Base-by-base conservation (phyloP, 257 asterid species). In the Ehretia macrophylla region DNA sequence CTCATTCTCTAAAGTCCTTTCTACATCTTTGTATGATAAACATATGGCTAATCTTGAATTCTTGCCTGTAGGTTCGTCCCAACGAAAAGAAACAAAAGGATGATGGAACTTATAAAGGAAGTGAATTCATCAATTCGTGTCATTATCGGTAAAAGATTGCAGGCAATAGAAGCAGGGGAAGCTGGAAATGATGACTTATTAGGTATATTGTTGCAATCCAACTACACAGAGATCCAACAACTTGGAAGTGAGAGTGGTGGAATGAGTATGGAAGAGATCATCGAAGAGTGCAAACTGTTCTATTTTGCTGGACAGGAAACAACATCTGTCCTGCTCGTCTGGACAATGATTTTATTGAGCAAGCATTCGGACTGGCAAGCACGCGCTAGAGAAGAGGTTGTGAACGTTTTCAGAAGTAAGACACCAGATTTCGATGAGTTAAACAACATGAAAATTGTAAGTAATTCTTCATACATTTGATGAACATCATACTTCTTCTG, bases 251-350 rank as follows among this genome's bases (percentile, higher is more conserved):
- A 59, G 19, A 60, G 64, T 12, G 37, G 14, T 0, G 75, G 75
- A 40, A 64, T 73, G 75, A 73, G 72, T 42, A 39, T 64, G 0
- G 49, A 63, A 11, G 71, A 73, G 10, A 32, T 68, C 5, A 42
- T 73, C 35, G 75, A 68, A 16, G 79, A 68, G 39, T 73, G 79
- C 67, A 64, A 54, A 27, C 3, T 73, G 11, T 73, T 73, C 42
- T 73, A 68, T 38, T 55, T 73, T 32, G 79, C 68, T 9, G 79
- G 79, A 12, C 75, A 73, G 52, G 75, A 73, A 45, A 68, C 75
- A 0, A 64, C 69, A 10, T 38, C 72, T 9, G 38, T 22, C 0
- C 19, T 73, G 59, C 69, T 68, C 3, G 71, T 56, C 13, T 73
- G 79, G 72, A 64, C 72, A 0, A 5, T 73, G 69, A 49, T 68